Base-by-base conservation (phyloP, 306 rosid species). In the Heteromeles arbutifolia region DNA sequence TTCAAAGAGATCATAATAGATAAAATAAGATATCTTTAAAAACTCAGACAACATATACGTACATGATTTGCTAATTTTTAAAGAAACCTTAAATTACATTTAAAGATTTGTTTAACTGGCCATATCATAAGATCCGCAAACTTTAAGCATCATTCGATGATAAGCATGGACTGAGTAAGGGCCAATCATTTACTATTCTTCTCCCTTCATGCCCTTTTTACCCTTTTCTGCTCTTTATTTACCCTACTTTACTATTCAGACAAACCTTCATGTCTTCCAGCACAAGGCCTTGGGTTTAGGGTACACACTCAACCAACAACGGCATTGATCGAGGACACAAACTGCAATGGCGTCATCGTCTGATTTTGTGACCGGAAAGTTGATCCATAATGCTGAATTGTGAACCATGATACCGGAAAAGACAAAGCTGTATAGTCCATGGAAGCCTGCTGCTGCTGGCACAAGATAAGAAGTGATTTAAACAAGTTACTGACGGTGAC, bases 381-480 rank as follows among this genome's bases (percentile, higher is more conserved):
- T 37, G 69, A 48, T 21, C 71, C 61, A 8, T 3, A 25, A 10
- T 76, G 56, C 25, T 45, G 53, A 63, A 29, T 59, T 54, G 26
- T 8, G 39, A 44, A 57, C 22, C 41, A 22, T 34, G 65, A 74
- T 18, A 63, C 72, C 26, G 14, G 56, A 67, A n/a, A 67, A 81
- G 82, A 24, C 48, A 57, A 15, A 22, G 54, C 8, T 67, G 67
- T 65, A 73, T 24, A 22, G 75, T 17, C 37, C n/a, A 24, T 67
- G 75, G 59, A 77, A 77, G 39, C 61, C 74, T 28, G 67, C 70
- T 19, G 65, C 74, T 28, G 67, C 70, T 19, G 65, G 34, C 41
- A 72, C 74, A 26, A 67, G 88, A 87, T 82, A 75, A 87, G 87
- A 75, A 8, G 68, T n/a, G 12, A 48, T 67, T 63, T 29, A 63